phyloP scores from a whole-genome alignment of 495 filamentous ascomycete species.

The Pseudotulostoma volvatum region DNA sequence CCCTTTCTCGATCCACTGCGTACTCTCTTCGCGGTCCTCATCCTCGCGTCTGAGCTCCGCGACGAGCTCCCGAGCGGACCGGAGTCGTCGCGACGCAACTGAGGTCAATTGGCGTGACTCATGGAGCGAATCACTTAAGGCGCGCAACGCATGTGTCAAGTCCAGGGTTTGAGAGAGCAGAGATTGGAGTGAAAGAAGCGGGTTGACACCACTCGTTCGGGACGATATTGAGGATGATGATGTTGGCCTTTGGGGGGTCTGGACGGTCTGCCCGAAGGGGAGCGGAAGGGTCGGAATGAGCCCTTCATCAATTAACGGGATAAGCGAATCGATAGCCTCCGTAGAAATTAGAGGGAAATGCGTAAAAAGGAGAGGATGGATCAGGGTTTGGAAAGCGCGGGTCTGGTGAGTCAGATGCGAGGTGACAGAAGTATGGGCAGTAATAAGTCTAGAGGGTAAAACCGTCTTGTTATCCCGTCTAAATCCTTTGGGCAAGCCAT shows the following conservation, averaged over 20 bases:
- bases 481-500: too few relatives aligned
- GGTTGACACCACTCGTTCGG: slow-evolving; percentile 15
- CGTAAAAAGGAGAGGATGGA: slow-evolving; percentile 45
- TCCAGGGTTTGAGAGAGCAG: slow-evolving; percentile 48
- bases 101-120: slow-evolving; percentile 81
- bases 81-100: slow-evolving; percentile 57
- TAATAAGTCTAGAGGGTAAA: slow-evolving; percentile 64
- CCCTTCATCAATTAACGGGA: slow-evolving; percentile 46
- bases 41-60: slow-evolving; percentile 68
- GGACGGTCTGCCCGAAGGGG: slow-evolving; percentile 36
- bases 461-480: too few relatives aligned
- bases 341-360: slow-evolving; percentile 39
- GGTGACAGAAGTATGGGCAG: slow-evolving; percentile 70
- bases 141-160: slow-evolving; percentile 61
- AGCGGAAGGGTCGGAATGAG: slow-evolving; percentile 31
- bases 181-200: slow-evolving; percentile 37
- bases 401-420: slow-evolving; percentile 76
- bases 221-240: slow-evolving; percentile 13
- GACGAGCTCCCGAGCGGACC: slow-evolving; percentile 62
- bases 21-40: slow-evolving; percentile 64
- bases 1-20: slow-evolving; percentile 60
- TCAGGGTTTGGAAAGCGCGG: slow-evolving; percentile 61
- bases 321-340: slow-evolving; percentile 48
- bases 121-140: slow-evolving; percentile 81
- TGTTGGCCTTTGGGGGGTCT: slow-evolving; percentile 23